Conservation (phyloP, 208 protist species). For the Crithidia expoeki region DNA sequence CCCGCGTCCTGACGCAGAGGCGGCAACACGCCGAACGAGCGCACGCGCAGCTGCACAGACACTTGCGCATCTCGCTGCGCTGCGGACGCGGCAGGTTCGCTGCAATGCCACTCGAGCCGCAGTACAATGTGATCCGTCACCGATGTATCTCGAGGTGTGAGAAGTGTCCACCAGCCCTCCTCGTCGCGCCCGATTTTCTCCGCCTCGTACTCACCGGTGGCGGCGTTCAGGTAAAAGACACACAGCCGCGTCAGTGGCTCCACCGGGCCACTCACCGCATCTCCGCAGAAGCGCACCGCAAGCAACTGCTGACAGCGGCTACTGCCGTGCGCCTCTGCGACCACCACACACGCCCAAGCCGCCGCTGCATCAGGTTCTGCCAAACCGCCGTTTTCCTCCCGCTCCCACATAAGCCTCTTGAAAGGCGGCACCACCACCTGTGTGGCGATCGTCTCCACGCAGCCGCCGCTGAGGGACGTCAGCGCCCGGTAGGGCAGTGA, state of each 20-base stretch:
- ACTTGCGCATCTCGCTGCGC: not conserved
- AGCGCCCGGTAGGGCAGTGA: slow-evolving; percentile 17
- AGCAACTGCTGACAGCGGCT: slow-evolving; percentile 9
- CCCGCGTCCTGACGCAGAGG: slow-evolving; percentile 9
- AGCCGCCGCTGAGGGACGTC: slow-evolving; percentile 22
- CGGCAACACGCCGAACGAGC: slow-evolving; percentile 14
- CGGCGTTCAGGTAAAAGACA: not conserved
- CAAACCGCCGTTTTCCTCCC: not conserved
- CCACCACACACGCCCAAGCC: not conserved
- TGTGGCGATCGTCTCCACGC: not conserved
- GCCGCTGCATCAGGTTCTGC: too few relatives aligned
- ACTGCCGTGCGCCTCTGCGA: not conserved
- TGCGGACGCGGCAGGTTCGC: not conserved
- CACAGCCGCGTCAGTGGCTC: not conserved
- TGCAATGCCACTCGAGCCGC: slow-evolving; percentile 11
- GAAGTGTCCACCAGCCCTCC: slow-evolving; percentile 12
- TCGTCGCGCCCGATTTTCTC: not conserved
- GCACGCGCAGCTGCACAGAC: slow-evolving; percentile 7
- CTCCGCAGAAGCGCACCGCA: not conserved
- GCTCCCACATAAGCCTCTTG: not conserved
- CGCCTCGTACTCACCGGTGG: not conserved
- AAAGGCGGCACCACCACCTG: slow-evolving; percentile 6
- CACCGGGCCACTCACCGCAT: not conserved
- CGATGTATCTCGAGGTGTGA: slow-evolving; percentile 5
- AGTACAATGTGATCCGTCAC: not conserved